phyloP scores from a whole-genome alignment of 495 filamentous ascomycete genomes.

The Xylaria telfairii region DNA sequence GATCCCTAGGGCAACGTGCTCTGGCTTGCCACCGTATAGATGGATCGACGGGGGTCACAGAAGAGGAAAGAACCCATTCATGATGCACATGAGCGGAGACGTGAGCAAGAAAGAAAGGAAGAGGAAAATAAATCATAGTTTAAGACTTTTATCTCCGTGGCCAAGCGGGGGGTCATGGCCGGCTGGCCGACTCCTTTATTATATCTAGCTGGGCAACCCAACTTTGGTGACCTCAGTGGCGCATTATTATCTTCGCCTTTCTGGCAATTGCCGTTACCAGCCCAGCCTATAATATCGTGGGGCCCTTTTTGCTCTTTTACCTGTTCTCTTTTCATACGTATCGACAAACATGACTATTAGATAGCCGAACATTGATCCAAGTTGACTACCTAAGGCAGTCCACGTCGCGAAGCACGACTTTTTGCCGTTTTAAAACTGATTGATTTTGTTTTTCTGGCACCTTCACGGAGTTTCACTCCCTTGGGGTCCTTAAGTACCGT shows the following conservation, averaged over 20 bases:
- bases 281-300: neutral
- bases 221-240: neutral
- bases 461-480: neutral
- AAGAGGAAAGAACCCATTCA: slow-evolving; percentile 2
- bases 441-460: neutral
- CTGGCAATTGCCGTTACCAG: neutral
- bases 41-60: neutral
- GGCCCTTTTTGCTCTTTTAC: neutral
- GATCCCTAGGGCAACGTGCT: neutral
- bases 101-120: neutral
- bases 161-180: neutral
- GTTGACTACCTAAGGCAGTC: neutral
- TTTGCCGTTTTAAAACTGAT: neutral
- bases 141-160: slow-evolving; percentile 1
- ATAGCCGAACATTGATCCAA: slow-evolving; percentile 1
- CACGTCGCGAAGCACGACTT: neutral
- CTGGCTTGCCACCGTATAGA: neutral
- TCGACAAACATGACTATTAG: neutral
- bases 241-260: neutral
- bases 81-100: slow-evolving; percentile 13
- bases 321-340: neutral
- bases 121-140: slow-evolving; percentile 1
- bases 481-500: neutral
- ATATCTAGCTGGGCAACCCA: slow-evolving; percentile 8
- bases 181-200: slow-evolving; percentile 9